These are phyloP conservation scores for Vitis hybrid DNA, from an alignment of 177 flowering plant genomes.

Conservation along the genomic window DNA sequence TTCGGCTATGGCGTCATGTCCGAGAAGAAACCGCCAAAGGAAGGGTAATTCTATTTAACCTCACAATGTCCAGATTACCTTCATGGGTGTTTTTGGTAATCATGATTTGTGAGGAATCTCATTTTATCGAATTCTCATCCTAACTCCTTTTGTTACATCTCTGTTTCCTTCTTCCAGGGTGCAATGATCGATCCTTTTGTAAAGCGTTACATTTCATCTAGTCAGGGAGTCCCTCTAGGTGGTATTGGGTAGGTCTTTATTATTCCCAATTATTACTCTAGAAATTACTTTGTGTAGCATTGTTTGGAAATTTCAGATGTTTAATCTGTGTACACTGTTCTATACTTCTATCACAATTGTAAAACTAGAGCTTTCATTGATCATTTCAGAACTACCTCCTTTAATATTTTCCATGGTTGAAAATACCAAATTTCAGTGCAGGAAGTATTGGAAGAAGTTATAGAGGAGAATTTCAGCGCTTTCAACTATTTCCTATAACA, in stretches of 20 bases:
- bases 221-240: constrained; percentile 86
- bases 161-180: constrained; percentile 33
- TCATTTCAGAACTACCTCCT: neutral
- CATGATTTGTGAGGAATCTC: neutral
- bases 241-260: constrained; percentile 77
- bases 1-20: constrained; percentile 55
- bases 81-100: neutral
- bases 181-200: constrained; percentile 59
- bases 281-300: too few relatives aligned
- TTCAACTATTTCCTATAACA: constrained; percentile 76
- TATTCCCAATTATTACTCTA: neutral
- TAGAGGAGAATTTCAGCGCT: constrained; percentile 86
- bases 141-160: neutral
- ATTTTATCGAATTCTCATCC: neutral
- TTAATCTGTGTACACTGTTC: too few relatives aligned
- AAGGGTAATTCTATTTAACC: constrained; percentile 38
- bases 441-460: constrained; percentile 96
- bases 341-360: neutral
- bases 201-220: constrained; percentile 43
- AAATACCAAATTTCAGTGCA: constrained; percentile 45
- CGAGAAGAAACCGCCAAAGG: constrained; percentile 60
- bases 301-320: too few relatives aligned
- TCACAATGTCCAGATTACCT: neutral
- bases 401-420: constrained; percentile 6
- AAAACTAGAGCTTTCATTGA: neutral